These are phyloP conservation scores for Backusella tuberculispora DNA, from an alignment of 192 early-diverging fungal species.

Conservation along the genomic window DNA sequence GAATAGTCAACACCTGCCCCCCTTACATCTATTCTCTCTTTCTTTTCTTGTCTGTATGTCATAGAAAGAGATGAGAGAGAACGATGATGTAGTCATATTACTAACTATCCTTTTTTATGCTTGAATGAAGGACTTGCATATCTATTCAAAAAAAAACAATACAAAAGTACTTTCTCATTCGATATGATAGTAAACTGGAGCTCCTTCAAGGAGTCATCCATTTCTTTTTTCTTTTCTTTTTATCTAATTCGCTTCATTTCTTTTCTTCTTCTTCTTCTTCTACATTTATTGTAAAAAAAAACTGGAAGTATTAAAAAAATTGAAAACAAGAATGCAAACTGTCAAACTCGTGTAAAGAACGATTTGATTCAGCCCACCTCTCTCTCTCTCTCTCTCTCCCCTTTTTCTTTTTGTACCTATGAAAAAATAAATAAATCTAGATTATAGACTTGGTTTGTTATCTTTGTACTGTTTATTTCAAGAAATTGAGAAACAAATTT, in stretches of 20 bases:
- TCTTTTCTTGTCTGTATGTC: conserved; percentile 52
- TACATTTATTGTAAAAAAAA: too few relatives aligned
- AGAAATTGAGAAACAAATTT: too few relatives aligned
- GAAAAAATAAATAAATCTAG: too few relatives aligned
- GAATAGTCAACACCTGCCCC: conserved; percentile 92
- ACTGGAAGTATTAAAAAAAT: not conserved
- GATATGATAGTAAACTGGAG: too few relatives aligned
- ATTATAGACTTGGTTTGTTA: too few relatives aligned
- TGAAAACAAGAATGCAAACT: conserved; percentile 2
- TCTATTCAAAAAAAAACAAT: too few relatives aligned
- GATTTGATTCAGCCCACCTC: too few relatives aligned
- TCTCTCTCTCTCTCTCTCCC: not conserved
- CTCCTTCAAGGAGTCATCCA: too few relatives aligned
- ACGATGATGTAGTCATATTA: conserved; percentile 4
- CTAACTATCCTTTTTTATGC: too few relatives aligned
- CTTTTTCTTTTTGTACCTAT: not conserved
- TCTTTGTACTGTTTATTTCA: too few relatives aligned
- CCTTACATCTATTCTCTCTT: conserved; percentile 59
- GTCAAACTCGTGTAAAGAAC: not conserved
- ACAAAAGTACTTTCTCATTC: not conserved
- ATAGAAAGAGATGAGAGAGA: not conserved
- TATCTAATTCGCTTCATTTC: too few relatives aligned
- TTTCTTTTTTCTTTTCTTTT: not conserved
- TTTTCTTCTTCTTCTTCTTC: too few relatives aligned
- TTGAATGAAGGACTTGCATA: not conserved